Conservation (phyloP, 495 filamentous ascomycete species). For the Daldinia vernicosa region DNA sequence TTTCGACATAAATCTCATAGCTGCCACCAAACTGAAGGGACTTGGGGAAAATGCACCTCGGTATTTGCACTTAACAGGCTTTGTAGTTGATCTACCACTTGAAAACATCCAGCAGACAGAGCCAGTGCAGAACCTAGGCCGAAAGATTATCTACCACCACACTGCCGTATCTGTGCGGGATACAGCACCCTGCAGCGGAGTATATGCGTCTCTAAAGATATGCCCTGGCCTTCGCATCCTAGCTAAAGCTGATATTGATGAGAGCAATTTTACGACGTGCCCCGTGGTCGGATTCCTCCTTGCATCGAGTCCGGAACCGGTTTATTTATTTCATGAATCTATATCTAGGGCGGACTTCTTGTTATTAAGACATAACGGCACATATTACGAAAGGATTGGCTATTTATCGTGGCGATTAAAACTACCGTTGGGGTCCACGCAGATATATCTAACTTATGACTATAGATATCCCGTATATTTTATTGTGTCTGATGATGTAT, state of each 20-base stretch:
- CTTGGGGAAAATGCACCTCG: background rate
- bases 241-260: background rate
- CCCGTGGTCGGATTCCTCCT: background rate
- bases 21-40: background rate
- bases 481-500: too few relatives aligned
- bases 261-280: background rate
- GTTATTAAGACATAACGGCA: background rate
- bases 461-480: too few relatives aligned
- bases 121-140: background rate
- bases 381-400: background rate
- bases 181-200: background rate
- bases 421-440: too few relatives aligned
- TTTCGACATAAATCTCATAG: background rate
- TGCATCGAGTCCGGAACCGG: too few relatives aligned
- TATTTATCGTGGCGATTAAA: background rate
- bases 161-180: background rate
- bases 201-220: slow-evolving; percentile 2
- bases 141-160: background rate
- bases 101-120: background rate
- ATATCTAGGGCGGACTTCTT: background rate
- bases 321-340: too few relatives aligned
- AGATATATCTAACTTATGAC: too few relatives aligned
- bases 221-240: background rate
- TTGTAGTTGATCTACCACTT: background rate
- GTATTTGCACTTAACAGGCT: slow-evolving; percentile 1